Conservation (phyloP, 257 asterid species). For the Galeopsis tetrahit region DNA sequence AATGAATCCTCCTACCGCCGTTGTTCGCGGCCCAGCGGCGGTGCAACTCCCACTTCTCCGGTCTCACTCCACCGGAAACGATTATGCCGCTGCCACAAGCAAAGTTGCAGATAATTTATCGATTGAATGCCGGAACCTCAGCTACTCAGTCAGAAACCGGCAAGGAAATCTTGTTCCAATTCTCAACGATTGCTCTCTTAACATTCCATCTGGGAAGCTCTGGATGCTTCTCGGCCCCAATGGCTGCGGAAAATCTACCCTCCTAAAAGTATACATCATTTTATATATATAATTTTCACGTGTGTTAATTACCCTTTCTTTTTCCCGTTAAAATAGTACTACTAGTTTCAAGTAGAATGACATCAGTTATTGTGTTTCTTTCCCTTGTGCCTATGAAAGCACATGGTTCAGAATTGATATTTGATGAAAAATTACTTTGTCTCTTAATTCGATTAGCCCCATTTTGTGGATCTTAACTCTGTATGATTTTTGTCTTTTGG, state of each 20-base stretch:
- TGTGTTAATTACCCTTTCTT: neutral
- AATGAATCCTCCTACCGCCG: conserved; percentile 54
- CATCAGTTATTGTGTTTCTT: neutral
- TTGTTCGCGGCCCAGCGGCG: conserved; percentile 46
- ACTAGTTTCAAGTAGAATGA: neutral
- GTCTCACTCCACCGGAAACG: conserved; percentile 38
- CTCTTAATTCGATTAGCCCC: neutral
- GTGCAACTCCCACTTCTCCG: conserved; percentile 43
- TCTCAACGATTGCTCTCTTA: conserved; percentile 74
- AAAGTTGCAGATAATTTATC: conserved; percentile 49
- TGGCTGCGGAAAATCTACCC: conserved; percentile 97
- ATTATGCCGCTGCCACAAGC: conserved; percentile 5
- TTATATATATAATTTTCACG: neutral
- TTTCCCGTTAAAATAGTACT: neutral
- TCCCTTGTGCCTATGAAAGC: neutral
- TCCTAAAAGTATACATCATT: conserved; percentile 58
- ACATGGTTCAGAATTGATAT: neutral
- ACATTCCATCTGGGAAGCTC: conserved; percentile 82
- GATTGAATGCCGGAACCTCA: conserved; percentile 64
- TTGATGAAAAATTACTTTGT: conserved; percentile 5
- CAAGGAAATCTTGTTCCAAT: conserved; percentile 62
- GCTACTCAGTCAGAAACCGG: conserved; percentile 54
- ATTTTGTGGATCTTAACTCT: conserved; percentile 14
- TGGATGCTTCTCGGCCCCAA: conserved; percentile 99
- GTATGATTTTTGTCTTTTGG: neutral